Evolutionary conservation across 23 red algal genomes (phyloP), one percentile per base, ranked within the genome.

Genomic region (Gracilaria domingensis): DNA sequence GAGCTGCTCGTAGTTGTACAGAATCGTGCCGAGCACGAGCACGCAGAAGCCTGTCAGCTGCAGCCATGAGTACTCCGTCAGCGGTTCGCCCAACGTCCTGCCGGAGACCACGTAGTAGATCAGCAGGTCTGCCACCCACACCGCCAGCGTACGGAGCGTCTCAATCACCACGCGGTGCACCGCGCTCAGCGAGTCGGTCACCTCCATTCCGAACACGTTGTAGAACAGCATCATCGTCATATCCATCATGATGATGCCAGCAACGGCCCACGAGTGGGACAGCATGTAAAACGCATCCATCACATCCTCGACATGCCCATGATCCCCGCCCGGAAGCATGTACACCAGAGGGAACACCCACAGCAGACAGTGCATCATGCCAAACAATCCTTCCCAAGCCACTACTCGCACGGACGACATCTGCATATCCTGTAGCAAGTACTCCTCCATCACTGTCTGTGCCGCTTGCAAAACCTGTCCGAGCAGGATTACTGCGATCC

Each of bases 201-300:
- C 93, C 65, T 95, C 82, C 96, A 98, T 95, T 53, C 93, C 91
- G 74, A 84, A 98, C 80, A 95, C 55, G 79, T 98, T 98, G 89
- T 95, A 98, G 50, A 82, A 69, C 37, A 98, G 82, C 96, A 98
- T 98, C 24, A 88, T 78, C 12, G 53, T 58, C 85, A 91, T 94
- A 75, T 98, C 96, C 21, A 40, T 38, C 7, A 94, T 29, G 36
- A 98, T 66, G 53, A 98, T 83, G 29, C 66, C 29, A 29, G 72
- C 90, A 65, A 98, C 85, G 0, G 56, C 49, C 65, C 93, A 81
- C 48, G 93, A 93, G 65, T 98, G 92, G 24, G 70, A 36, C 62
- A 95, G 81, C 93, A 98, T 95, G 33, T 88, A 91, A 37, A 98
- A 70, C 28, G 93, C 92, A 76, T 98, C 96, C 49, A 93, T 14